Evolutionary conservation across 2,329 filamentous ascomycete species (phyloP).

Genomic region (Penicillium paneum): DNA sequence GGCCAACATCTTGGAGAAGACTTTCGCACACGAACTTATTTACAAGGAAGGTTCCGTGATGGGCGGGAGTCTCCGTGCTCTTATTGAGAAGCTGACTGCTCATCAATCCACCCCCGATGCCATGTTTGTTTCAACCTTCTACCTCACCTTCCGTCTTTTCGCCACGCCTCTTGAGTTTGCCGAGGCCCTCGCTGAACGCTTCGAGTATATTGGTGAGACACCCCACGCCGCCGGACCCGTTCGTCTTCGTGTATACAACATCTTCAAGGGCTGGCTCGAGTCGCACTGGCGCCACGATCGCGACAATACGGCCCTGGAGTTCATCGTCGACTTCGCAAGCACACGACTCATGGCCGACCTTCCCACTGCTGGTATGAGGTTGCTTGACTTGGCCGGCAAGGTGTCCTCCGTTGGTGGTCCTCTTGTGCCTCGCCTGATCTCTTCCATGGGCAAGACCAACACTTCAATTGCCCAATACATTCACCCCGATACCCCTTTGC

Average conservation of each 20-base stretch:
- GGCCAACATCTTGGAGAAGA: constrained; percentile 81
- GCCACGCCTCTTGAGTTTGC: constrained; percentile 77
- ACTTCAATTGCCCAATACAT: constrained; percentile 70
- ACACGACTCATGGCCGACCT: constrained; percentile 65
- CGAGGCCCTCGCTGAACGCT: constrained; percentile 80
- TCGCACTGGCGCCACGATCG: constrained; percentile 86
- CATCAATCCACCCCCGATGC: constrained; percentile 90
- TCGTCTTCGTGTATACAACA: constrained; percentile 87
- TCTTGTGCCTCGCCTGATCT: constrained; percentile 76
- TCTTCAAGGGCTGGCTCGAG: constrained; percentile 96
- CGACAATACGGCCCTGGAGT: constrained; percentile 70
- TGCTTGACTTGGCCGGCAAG: constrained; percentile 74
- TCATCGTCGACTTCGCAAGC: constrained; percentile 78
- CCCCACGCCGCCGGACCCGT: constrained; percentile 74
- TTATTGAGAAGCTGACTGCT: constrained; percentile 91
- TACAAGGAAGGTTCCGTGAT: constrained; percentile 96
- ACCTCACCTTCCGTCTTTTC: constrained; percentile 92
- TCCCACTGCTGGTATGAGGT: constrained; percentile 73
- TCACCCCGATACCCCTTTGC: constrained; percentile 68
- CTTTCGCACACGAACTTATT: constrained; percentile 84
- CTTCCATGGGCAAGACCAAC: constrained; percentile 83
- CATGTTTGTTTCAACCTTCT: constrained; percentile 90
- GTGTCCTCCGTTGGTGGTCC: constrained; percentile 70
- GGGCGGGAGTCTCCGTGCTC: constrained; percentile 81
- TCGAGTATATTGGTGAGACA: constrained; percentile 83